Evolutionary conservation across 495 filamentous ascomycete species (phyloP), one percentile per base, ranked within the genome.

Genomic region (Penicillium mononematosum): DNA sequence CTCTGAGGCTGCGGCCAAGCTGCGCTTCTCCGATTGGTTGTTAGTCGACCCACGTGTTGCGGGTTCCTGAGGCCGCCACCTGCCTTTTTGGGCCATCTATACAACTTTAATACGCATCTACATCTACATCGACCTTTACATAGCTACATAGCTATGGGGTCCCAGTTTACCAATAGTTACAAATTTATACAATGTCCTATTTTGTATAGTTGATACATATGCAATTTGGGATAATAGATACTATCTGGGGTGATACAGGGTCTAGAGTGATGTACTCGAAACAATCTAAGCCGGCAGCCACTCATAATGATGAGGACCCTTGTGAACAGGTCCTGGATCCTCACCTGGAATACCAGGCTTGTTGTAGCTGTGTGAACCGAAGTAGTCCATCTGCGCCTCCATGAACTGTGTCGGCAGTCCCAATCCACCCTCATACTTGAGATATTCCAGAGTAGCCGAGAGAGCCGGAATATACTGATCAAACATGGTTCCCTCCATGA

Each of bases 381-480:
- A 91, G 58, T 83, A 90, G 66, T 91, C 86, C 75, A 90, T 75
- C 70, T 91, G 81, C 6, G 86, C 87, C 66, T 91, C 87, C 78
- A 86, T 85, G 61, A 90, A 90, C 63, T 83, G 78, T 10, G 87
- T 88, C 5, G 89, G 84, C 19, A 88, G 58, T 46, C 73, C 72
- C 7, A 78, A 76, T 3, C 81, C 81, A 12, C 75, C 78, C 42
- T 71, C 76, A 61, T 86, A 87, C 70, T 91, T 91, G 48, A 88
- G 65, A 59, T 87, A 91, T 67, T 90, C 88, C 44, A 91, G 59
- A 1, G 78, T 87, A 0, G 85, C 81, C 16, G 81, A 82, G 45
- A 91, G 67, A 14, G 82, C 77, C 3, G 88, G 87, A 9, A 88
- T 76, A 56, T 85, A 80, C 50, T 84, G 75, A 70, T 91, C 86